These are phyloP conservation scores for Phragmites australis DNA, from an alignment of 176 grass and related monocot species.

Conservation along the genomic window DNA sequence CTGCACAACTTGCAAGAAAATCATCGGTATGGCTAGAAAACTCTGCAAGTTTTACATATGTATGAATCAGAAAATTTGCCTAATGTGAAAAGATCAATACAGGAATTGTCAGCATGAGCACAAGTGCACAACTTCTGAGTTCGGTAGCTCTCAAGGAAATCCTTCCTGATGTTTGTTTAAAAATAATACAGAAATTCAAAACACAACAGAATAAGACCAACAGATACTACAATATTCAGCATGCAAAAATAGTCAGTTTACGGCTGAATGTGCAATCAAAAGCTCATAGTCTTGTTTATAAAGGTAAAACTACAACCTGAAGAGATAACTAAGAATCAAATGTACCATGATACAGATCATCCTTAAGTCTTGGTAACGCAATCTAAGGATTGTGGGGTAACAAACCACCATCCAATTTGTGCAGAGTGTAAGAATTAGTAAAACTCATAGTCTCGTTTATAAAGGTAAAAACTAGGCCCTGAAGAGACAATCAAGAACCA, in stretches of 20 bases:
- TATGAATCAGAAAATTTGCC: slow-evolving; percentile 7
- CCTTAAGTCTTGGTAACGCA: not conserved
- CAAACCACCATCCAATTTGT: not conserved
- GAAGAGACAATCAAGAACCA: slow-evolving; percentile 2
- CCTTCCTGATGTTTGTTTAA: not conserved
- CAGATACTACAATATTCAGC: not conserved
- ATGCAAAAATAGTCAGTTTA: not conserved
- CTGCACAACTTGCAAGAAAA: slow-evolving; percentile 98
- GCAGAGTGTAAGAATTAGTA: not conserved
- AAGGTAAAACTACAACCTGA: not conserved
- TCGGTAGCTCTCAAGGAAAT: not conserved
- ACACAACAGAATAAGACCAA: not conserved
- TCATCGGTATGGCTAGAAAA: slow-evolving; percentile 63
- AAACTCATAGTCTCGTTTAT: not conserved
- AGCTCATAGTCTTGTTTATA: not conserved
- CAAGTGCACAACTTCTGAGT: not conserved
- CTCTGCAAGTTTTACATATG: slow-evolving; percentile 34
- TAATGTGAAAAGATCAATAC: not conserved
- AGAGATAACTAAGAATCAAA: slow-evolving; percentile 9
- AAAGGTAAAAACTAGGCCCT: slow-evolving; percentile 1
- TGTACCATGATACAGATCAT: not conserved
- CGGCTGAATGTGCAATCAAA: not conserved
- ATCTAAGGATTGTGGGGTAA: not conserved
- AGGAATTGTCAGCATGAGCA: slow-evolving; percentile 1
- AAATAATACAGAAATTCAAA: not conserved